Evolutionary conservation across 2,329 filamentous ascomycete genomes (phyloP).

Genomic region (Dendrostoma leiphaemia): DNA sequence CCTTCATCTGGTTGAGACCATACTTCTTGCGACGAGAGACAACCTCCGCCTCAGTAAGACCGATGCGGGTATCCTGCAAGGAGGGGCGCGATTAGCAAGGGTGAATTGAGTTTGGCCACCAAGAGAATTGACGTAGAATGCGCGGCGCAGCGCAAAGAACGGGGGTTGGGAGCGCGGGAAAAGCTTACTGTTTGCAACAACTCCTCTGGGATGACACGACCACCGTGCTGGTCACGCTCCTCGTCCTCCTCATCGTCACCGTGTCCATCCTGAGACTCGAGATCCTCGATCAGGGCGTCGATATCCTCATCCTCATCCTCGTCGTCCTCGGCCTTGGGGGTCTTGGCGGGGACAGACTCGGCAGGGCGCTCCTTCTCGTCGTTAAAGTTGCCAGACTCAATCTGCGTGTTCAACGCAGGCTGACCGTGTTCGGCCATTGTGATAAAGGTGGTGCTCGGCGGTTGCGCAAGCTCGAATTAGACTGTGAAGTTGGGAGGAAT

Average conservation of each 20-base stretch:
- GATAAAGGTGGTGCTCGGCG: slow-evolving; percentile 25
- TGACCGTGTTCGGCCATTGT: slow-evolving; percentile 56
- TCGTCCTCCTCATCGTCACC: slow-evolving; percentile 56
- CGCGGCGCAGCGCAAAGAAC: not conserved
- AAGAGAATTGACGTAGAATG: not conserved
- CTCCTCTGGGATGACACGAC: slow-evolving; percentile 67
- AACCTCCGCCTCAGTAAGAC: slow-evolving; percentile 73
- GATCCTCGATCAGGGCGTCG: slow-evolving; percentile 81
- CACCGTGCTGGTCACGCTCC: slow-evolving; percentile 45
- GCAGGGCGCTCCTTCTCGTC: slow-evolving; percentile 56
- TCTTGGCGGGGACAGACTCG: slow-evolving; percentile 30
- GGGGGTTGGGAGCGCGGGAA: slow-evolving; percentile 27
- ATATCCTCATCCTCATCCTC: slow-evolving; percentile 82
- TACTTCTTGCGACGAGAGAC: slow-evolving; percentile 63
- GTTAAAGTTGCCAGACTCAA: slow-evolving; percentile 63
- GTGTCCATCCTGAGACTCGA: slow-evolving; percentile 77
- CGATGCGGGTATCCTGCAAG: slow-evolving; percentile 17
- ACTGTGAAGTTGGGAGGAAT: slow-evolving; percentile 22
- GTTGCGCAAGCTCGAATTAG: slow-evolving; percentile 6
- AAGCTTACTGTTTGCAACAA: slow-evolving; percentile 64
- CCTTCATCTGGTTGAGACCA: slow-evolving; percentile 86
- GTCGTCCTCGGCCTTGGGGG: slow-evolving; percentile 49
- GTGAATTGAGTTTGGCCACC: not conserved
- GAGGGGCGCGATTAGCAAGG: slow-evolving; percentile 1
- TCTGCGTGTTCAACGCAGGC: slow-evolving; percentile 61